These are phyloP conservation scores for Phytopythium ostracodes DNA, from an alignment of 352 stramenopile species.

Conservation along the genomic window DNA sequence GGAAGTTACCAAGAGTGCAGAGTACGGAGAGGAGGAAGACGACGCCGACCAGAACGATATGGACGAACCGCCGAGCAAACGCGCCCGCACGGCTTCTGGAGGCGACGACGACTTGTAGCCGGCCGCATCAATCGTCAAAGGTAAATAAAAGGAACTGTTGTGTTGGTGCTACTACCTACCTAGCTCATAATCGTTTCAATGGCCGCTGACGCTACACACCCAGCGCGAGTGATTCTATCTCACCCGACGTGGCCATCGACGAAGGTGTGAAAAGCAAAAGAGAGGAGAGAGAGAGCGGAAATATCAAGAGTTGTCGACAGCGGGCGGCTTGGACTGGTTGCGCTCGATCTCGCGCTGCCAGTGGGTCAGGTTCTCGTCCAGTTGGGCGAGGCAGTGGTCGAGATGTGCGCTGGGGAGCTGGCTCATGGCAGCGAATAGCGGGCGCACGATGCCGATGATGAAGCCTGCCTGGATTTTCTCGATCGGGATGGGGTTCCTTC, in stretches of 20 bases:
- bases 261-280: background rate
- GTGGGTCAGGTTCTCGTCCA: constrained; percentile 61
- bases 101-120: background rate
- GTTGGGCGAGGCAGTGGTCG: constrained; percentile 53
- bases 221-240: background rate
- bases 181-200: constrained; percentile 6
- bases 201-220: background rate
- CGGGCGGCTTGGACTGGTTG: constrained; percentile 22
- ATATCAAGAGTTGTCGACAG: background rate
- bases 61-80: background rate
- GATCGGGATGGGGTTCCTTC: constrained; percentile 78
- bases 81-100: background rate
- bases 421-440: constrained; percentile 61
- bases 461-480: constrained; percentile 92
- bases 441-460: constrained; percentile 90
- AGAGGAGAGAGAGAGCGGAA: background rate
- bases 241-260: constrained; percentile 1
- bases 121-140: background rate
- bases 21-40: background rate
- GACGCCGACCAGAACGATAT: background rate
- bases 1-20: constrained; percentile 7
- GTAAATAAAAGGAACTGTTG: background rate
- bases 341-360: constrained; percentile 69
- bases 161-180: background rate
- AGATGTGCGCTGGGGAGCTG: constrained; percentile 49